These are phyloP conservation scores for Basipetospora chlamydospora DNA, from an alignment of 2,329 filamentous ascomycete genomes.

Conservation along the genomic window DNA sequence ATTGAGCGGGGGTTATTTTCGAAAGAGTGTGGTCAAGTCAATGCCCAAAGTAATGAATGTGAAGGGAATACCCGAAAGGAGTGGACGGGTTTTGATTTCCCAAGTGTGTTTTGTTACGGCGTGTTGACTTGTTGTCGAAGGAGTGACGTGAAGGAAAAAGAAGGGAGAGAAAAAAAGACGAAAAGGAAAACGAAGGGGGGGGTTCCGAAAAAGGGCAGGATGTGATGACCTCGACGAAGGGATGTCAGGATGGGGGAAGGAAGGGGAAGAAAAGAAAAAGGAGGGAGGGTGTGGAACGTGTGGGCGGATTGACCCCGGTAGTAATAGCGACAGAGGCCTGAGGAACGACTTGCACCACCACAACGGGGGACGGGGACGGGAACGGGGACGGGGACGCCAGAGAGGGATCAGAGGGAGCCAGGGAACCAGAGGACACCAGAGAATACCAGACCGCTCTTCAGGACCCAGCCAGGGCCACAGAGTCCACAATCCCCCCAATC, in stretches of 20 bases:
- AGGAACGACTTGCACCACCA: too few species aligned
- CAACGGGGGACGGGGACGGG: too few species aligned
- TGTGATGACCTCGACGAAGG: conserved; percentile 16
- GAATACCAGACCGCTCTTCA: too few species aligned
- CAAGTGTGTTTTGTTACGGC: neutral
- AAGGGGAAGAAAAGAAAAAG: conserved; percentile 18
- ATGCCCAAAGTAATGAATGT: conserved; percentile 10
- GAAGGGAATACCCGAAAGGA: conserved; percentile 19
- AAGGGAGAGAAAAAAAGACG: conserved; percentile 9
- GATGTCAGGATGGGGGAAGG: conserved; percentile 11
- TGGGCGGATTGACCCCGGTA: conserved; percentile 22
- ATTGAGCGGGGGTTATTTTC: too few species aligned
- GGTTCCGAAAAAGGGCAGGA: conserved; percentile 20
- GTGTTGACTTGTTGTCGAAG: neutral
- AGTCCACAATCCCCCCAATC: too few species aligned
- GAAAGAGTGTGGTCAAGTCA: too few species aligned
- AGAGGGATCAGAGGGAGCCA: too few species aligned
- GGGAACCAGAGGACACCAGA: too few species aligned
- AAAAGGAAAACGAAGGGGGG: conserved; percentile 14
- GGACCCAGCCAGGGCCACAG: too few species aligned
- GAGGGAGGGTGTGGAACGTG: conserved; percentile 18
- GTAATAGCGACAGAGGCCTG: too few species aligned
- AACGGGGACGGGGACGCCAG: too few species aligned
- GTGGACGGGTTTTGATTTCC: conserved; percentile 4
- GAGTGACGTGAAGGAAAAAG: conserved; percentile 11